Evolutionary conservation across 192 early-diverging fungal species (phyloP), one percentile per base, ranked within the genome.

Genomic region (Neocallimastix lanati): DNA sequence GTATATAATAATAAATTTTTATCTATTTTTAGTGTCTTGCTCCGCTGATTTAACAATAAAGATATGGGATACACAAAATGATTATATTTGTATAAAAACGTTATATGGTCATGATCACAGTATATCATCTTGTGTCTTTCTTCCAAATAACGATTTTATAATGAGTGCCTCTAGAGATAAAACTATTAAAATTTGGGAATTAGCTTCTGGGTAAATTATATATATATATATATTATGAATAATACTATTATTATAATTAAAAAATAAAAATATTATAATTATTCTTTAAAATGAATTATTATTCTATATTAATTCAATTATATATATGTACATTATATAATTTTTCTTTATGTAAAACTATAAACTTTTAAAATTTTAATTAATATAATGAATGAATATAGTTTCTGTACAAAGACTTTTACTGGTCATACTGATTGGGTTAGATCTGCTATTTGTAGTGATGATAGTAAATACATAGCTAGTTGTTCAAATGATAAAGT

Each of bases 81-180:
- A 94, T 81, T 94, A 93, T 84, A 88, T 90, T 81, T 95, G 94
- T 83, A 86, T 93, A 38, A 88, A 89, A 28, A 97, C 96, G 11
- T 82, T 98, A 38, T 88, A 92, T 81, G 96, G 96, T 35, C 96
- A 98, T 80, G 96, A 97, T 84, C 95, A 98, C 83, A 93, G 90
- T 81, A 93, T 98, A 12, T 96, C 95, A 2, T 91, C 91, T 16
- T 92, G 96, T 14, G 78, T 80, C 6, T 92, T 93, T 80, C 82
- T 94, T 77, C 89, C 94, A n/a, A 89, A 89, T 29, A 87, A 92
- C 9, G 94, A 95, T 80, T 90, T 89, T 78, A 84, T 98, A 13
- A 92, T 93, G 7, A 96, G 95, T n/a, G 93, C 93, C 1, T 94
- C 93, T 13, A 91, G 96, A 18, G 96, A 98, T 82, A 92, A 92